Evolutionary conservation across 1,139 yeast genomes (phyloP).

Genomic region (Blastobotrys illinoisensis): DNA sequence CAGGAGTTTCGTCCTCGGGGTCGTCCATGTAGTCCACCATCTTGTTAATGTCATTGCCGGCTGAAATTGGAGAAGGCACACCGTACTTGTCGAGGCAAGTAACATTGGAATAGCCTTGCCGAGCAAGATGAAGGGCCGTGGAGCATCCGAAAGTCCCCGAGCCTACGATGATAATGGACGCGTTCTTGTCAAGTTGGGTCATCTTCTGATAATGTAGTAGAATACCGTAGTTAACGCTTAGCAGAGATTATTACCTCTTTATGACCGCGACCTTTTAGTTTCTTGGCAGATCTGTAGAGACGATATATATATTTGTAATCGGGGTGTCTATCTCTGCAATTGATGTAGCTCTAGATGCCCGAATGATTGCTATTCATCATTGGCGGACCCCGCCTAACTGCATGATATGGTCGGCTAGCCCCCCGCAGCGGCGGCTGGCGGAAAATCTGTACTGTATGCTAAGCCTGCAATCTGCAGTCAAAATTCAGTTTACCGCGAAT

Average conservation of each 20-base stretch:
- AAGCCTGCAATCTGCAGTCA: no score
- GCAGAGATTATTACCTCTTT: no score
- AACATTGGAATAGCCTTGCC: slow-evolving; percentile 29
- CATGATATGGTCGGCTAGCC: no score
- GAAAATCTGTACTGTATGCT: no score
- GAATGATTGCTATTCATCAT: neutral
- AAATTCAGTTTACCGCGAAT: no score
- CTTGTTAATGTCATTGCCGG: slow-evolving; percentile 46
- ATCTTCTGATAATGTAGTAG: no score
- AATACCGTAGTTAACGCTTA: no score
- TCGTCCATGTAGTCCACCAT: slow-evolving; percentile 39
- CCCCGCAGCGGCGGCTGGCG: neutral
- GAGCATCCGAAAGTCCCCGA: slow-evolving; percentile 39
- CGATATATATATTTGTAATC: no score
- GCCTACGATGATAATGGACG: slow-evolving; percentile 8
- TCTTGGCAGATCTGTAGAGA: no score
- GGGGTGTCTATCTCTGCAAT: no score
- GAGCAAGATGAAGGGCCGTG: slow-evolving; percentile 33
- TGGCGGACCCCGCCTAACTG: no score
- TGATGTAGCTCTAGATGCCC: neutral
- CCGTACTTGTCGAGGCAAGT: slow-evolving; percentile 38
- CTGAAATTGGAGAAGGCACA: slow-evolving; percentile 45
- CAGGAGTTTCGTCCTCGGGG: slow-evolving; percentile 1
- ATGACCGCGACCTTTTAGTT: no score
- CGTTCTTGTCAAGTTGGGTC: slow-evolving; percentile 3